Evolutionary conservation across 140 eudicot genomes (phyloP).

Genomic region (Ambrosia hybrid): DNA sequence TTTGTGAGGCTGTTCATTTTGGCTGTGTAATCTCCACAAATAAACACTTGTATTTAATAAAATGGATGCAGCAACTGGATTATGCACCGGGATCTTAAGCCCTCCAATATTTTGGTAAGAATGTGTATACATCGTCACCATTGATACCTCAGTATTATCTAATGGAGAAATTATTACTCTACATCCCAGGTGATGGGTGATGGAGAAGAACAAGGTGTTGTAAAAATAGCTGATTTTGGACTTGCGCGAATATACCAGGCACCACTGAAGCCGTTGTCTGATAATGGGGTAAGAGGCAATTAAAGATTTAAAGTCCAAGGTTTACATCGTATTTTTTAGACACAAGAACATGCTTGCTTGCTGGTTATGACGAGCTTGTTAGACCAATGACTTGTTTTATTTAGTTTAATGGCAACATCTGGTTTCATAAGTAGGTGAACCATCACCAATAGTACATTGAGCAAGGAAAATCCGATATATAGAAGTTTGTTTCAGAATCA

Average conservation of each 20-base stretch:
- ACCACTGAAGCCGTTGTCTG: constrained; percentile 87
- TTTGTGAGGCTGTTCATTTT: constrained; percentile 2
- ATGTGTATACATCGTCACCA: neutral
- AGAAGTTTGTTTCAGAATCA: too few relatives aligned
- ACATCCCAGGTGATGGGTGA: constrained; percentile 92
- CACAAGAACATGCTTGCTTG: too few relatives aligned
- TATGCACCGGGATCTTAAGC: constrained; percentile 95
- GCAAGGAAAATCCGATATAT: too few relatives aligned
- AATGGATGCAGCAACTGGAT: constrained; percentile 87
- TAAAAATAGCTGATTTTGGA: constrained; percentile 97
- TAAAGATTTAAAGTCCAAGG: too few relatives aligned
- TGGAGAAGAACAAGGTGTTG: constrained; percentile 97
- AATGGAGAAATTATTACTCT: neutral
- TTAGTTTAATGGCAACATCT: too few relatives aligned
- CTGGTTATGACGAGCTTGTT: too few relatives aligned
- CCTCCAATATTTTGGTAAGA: constrained; percentile 92
- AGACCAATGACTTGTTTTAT: too few relatives aligned
- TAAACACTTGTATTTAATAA: constrained; percentile 6
- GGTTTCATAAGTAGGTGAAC: too few relatives aligned
- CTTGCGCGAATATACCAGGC: constrained; percentile 95
- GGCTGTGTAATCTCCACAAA: neutral
- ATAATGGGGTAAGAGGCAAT: constrained; percentile 72
- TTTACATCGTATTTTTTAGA: too few relatives aligned
- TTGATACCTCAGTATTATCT: neutral
- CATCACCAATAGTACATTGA: too few relatives aligned